Base-by-base conservation (phyloP, 2,329 filamentous ascomycete species). In the Hymenoscyphus repandus region DNA sequence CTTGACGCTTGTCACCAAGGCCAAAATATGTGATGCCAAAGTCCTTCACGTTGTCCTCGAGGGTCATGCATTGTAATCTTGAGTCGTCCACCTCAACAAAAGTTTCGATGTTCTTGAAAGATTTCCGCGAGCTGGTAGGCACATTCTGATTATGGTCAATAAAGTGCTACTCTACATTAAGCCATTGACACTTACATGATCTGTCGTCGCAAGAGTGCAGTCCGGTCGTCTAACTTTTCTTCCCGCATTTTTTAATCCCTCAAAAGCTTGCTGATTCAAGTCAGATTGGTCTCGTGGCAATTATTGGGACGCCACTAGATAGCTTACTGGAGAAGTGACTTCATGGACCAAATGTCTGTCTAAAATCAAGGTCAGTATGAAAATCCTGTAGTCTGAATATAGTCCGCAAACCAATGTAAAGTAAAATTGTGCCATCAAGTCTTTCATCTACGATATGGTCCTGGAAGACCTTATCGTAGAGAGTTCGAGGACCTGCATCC, bases 1-100 rank as follows among this genome's bases (percentile, higher is more conserved):
- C 93, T 73, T 99, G 93, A 59, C 93, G 85, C 79, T 93, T 95
- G 73, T 97, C 92, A 61, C 86, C 88, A 57, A 99, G 84, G 55
- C 93, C 93, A 68, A 99, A 99, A 74, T 96, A 97, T 69, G 91
- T 96, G 66, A 99, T 79, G 65, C 89, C 90, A 68, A 96, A 97
- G 59, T 92, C 88, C 74, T 92, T 93, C 64, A 99, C 92, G 64
- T 99, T 99, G 64, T 96, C 86, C 75, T 99, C 93, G 56, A 99
- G 83, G 37, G 93, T 97, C 65, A 91, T 83, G 71, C 91, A 96
- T 79, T 99, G 93, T 59, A 88, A 80, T 65, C 91, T 83, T 54
- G 91, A 96, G 70, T 97, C 93, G 58, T 88, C 86, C 73, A 97
- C 91, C 66, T 96, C 82, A 70, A 97, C 92, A 70, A 99, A 99